Evolutionary conservation across 441 rosid genomes (phyloP).

Genomic region (Arabidopsis lyrata): DNA sequence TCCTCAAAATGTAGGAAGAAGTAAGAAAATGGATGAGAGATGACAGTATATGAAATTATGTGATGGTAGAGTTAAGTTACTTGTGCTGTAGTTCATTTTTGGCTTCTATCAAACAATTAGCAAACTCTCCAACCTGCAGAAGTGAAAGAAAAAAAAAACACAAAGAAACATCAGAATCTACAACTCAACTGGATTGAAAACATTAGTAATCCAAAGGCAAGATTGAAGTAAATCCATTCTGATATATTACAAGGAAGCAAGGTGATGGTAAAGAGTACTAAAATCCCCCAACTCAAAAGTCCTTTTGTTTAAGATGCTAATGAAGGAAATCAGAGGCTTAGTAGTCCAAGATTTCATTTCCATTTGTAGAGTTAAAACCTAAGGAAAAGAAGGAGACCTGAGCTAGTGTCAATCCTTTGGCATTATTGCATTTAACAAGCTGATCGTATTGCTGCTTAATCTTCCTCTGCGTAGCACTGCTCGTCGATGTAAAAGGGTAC

Average conservation of each 20-base stretch:
- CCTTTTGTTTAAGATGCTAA: not conserved
- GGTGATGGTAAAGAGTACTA: not conserved
- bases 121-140: slow-evolving; percentile 83
- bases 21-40: slow-evolving; percentile 6
- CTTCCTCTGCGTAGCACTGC: slow-evolving; percentile 93
- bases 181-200: not conserved
- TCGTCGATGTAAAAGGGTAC: slow-evolving; percentile 80
- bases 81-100: slow-evolving; percentile 80
- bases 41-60: not conserved
- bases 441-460: slow-evolving; percentile 89
- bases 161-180: slow-evolving; percentile 23
- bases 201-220: not conserved
- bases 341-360: not conserved
- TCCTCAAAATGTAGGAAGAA: slow-evolving; percentile 26
- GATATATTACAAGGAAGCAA: slow-evolving; percentile 23
- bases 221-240: slow-evolving; percentile 13
- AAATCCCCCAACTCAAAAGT: not conserved
- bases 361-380: not conserved
- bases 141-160: slow-evolving; percentile 16
- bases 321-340: slow-evolving; percentile 12
- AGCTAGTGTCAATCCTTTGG: slow-evolving; percentile 71
- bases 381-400: slow-evolving; percentile 58
- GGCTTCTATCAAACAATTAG: slow-evolving; percentile 83
- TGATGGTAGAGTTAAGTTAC: slow-evolving; percentile 52
- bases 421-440: slow-evolving; percentile 72